phyloP scores from a whole-genome alignment of 371 early-diverging fungal species.

The Mortierella sp. region DNA sequence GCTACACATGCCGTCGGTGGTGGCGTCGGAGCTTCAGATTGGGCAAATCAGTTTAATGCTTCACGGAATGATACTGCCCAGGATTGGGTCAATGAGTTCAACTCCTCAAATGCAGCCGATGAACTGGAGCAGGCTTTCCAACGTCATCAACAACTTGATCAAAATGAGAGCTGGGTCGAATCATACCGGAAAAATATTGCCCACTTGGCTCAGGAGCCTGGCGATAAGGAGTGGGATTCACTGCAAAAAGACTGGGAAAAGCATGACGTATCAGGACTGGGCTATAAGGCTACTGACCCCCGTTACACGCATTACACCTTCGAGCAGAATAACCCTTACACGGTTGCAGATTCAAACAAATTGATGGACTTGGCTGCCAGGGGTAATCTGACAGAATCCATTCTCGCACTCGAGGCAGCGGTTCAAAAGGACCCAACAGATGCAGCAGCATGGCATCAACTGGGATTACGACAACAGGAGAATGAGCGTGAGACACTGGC shows the following conservation, averaged over 20 bases:
- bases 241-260: constrained; percentile 85
- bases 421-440: constrained; percentile 85
- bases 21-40: constrained; percentile 15
- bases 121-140: constrained; percentile 62
- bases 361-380: constrained; percentile 60
- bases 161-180: constrained; percentile 76
- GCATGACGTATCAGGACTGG: constrained; percentile 62
- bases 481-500: constrained; percentile 95
- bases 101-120: constrained; percentile 55
- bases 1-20: constrained; percentile 29
- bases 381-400: constrained; percentile 83
- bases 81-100: constrained; percentile 72
- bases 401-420: constrained; percentile 93
- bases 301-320: constrained; percentile 84
- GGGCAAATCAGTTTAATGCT: constrained; percentile 63
- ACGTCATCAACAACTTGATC: constrained; percentile 56
- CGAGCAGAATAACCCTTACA: constrained; percentile 82
- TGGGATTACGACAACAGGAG: constrained; percentile 94
- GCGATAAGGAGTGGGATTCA: constrained; percentile 81
- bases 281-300: constrained; percentile 75
- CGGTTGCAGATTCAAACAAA: constrained; percentile 61
- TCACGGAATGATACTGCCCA: constrained; percentile 61
- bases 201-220: constrained; percentile 71
- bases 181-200: constrained; percentile 80
- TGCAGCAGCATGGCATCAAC: constrained; percentile 86